These are phyloP conservation scores for Ceratocystis variospora DNA, from an alignment of 2,329 filamentous ascomycete genomes.

Conservation along the genomic window DNA sequence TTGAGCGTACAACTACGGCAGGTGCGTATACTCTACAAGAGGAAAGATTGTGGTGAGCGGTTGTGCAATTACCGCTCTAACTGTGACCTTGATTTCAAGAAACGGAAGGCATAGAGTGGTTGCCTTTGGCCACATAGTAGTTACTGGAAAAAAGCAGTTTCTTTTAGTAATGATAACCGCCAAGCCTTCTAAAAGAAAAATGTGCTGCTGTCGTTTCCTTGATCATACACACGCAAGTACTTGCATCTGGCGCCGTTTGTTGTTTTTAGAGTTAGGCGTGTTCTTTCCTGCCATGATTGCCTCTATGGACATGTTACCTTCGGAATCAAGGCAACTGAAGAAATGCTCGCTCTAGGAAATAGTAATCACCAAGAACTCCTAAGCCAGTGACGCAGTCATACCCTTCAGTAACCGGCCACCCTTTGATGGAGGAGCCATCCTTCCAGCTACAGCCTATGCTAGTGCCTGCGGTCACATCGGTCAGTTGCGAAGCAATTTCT, in stretches of 20 bases:
- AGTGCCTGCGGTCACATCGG: conserved; percentile 31
- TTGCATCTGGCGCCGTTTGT: background rate
- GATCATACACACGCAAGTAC: background rate
- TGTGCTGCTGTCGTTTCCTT: background rate
- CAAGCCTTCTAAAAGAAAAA: background rate
- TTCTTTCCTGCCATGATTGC: background rate
- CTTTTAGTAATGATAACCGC: background rate
- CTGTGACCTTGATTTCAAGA: background rate
- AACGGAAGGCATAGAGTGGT: background rate
- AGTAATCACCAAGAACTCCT: conserved; percentile 34
- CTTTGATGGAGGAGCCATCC: conserved; percentile 26
- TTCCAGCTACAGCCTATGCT: conserved; percentile 31
- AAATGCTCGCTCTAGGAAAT: conserved; percentile 27
- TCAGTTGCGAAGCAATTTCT: conserved; percentile 27
- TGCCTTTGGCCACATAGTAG: background rate
- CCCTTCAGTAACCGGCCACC: conserved; percentile 34
- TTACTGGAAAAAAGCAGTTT: background rate
- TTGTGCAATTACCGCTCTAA: background rate
- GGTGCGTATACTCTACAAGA: background rate
- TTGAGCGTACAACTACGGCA: background rate
- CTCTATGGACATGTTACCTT: background rate
- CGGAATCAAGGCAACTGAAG: conserved; percentile 18
- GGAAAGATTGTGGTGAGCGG: background rate
- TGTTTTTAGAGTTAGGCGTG: background rate
- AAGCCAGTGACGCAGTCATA: conserved; percentile 39